Conservation (phyloP, 805 yeast species). For the Metschnikowia chrysomelidarum region DNA sequence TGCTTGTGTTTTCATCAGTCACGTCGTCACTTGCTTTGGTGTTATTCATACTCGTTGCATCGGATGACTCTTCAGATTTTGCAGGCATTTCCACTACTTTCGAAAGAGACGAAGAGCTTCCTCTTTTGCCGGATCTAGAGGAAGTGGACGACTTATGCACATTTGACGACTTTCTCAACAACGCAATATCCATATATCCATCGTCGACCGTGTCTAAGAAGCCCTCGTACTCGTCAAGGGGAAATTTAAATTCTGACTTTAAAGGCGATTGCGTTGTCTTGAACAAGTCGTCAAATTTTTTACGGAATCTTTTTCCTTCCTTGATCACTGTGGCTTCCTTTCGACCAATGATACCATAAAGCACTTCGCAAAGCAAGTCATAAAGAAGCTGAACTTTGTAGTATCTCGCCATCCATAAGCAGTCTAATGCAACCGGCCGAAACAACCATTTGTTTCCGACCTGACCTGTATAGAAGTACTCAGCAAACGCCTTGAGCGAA, state of each 20-base stretch:
- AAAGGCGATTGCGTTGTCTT: constrained; percentile 23
- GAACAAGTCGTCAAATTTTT: constrained; percentile 25
- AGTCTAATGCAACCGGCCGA: constrained; percentile 65
- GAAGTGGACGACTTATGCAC: constrained; percentile 25
- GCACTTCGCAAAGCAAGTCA: constrained; percentile 64
- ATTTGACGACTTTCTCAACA: constrained; percentile 47
- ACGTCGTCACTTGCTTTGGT: background rate
- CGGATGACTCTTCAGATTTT: background rate
- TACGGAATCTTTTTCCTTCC: constrained; percentile 39
- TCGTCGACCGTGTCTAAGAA: constrained; percentile 62
- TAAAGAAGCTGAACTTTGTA: constrained; percentile 69
- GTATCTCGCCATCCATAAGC: constrained; percentile 58
- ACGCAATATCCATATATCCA: constrained; percentile 56
- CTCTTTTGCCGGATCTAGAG: constrained; percentile 18
- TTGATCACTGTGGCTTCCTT: constrained; percentile 54
- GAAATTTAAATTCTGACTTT: constrained; percentile 30
- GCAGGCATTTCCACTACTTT: constrained; percentile 7
- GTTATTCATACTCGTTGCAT: background rate
- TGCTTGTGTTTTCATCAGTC: constrained; percentile 22
- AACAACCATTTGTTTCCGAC: constrained; percentile 74
- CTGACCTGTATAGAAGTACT: constrained; percentile 76
- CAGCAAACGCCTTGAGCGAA: constrained; percentile 64
- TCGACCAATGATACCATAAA: constrained; percentile 67
- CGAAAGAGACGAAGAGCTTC: constrained; percentile 14
- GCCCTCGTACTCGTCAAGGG: constrained; percentile 52